Evolutionary conservation across 257 asterid species (phyloP).

Genomic region (Solanum infundibuliforme): DNA sequence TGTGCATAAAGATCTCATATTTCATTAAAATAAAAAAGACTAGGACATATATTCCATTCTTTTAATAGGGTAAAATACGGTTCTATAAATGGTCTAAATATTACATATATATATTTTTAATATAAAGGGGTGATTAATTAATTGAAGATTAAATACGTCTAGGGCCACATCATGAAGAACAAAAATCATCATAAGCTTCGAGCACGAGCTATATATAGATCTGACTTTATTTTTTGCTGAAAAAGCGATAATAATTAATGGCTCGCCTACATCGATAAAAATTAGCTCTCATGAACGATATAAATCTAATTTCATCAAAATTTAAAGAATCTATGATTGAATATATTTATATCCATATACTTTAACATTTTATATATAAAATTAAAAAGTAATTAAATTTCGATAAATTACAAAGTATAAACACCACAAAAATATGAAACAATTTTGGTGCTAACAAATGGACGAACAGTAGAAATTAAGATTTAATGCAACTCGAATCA

Average conservation of each 20-base stretch:
- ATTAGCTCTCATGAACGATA: background rate
- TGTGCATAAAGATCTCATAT: too few species aligned
- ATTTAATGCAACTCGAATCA: background rate
- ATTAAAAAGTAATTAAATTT: background rate
- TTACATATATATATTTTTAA: too few species aligned
- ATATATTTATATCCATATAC: background rate
- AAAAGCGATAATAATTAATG: background rate
- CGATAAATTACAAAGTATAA: background rate
- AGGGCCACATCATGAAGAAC: background rate
- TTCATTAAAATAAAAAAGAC: too few species aligned
- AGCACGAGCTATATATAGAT: too few species aligned
- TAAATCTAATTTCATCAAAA: background rate
- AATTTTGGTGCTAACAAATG: background rate
- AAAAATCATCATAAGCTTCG: too few species aligned
- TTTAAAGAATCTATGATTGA: rapidly evolving
- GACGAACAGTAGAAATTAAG: background rate
- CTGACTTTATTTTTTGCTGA: too few species aligned
- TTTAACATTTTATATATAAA: background rate
- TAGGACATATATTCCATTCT: too few species aligned
- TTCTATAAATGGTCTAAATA: too few species aligned
- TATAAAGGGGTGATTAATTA: background rate
- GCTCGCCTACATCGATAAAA: background rate
- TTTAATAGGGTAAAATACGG: too few species aligned
- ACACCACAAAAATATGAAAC: background rate
- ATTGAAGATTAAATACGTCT: background rate